Base-by-base conservation (phyloP, 768 basidiomycete species). In the Sistotremastrum niveocremeum region DNA sequence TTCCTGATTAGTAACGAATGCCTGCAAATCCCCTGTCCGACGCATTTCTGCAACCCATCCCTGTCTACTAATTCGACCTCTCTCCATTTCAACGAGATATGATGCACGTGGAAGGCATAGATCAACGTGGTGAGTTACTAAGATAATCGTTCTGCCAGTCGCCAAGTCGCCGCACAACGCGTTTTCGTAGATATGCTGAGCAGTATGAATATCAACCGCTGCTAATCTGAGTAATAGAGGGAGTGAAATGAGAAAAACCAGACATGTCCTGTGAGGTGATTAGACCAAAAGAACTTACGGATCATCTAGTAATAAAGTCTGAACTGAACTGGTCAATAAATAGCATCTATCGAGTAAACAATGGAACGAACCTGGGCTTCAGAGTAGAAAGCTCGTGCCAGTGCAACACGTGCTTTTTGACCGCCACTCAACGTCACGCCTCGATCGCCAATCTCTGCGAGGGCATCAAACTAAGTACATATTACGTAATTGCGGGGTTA, bases 381-480 rank as follows among this genome's bases (percentile, higher is more conserved):
- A 12, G 85, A 83, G 57, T 93, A 91, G 46, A 88, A 67, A 0
- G 84, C 84, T 35, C 87, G 68, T 3, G 89, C 89, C 11, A 89
- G 68, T 4, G 81, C 80, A 34, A 86, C 70, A 9, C 84, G 70
- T 6, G 84, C 83, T 41, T 80, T 64, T 56, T 85, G 81, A 1
- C 84, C 84, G 3, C 83, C 81, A 7, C 77, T 78, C n/a, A 81
- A 57, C 0, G 79, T 80, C 34, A 82, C 78, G 2, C 85, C 87
- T 54, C 82, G 84, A 58, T 90, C 87, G 41, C 84, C 85, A 45
- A 87, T 81, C 58, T 84, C 80, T 73, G 54, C 47, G 28, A 29
- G 36, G 28, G 31, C 31, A 42, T 9, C 41, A 9, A 39, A 11
- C 36, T 45, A 41, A 31, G 11, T 33, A 36, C 9, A 28, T 31